phyloP scores from a whole-genome alignment of 139 green algal genomes.

The Chlorella ohadii region DNA sequence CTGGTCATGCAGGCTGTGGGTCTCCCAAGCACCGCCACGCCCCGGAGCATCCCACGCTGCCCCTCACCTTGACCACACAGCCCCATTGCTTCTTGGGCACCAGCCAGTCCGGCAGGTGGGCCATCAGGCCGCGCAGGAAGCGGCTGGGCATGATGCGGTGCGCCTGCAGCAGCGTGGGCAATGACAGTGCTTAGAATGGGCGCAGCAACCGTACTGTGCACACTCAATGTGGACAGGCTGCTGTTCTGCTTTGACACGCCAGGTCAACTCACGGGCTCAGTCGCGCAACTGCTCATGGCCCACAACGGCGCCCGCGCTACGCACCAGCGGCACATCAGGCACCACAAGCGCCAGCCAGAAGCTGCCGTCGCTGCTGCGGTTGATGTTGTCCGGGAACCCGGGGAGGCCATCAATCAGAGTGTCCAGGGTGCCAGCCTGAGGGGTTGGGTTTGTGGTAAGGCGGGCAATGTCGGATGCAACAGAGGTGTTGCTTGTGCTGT shows the following conservation, averaged over 20 bases:
- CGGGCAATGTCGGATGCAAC: too few species aligned
- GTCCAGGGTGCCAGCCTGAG: conserved; percentile 59
- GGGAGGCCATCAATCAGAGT: conserved; percentile 67
- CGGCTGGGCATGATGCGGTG: not conserved
- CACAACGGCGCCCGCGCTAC: not conserved
- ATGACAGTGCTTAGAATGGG: too few species aligned
- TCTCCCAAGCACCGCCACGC: not conserved
- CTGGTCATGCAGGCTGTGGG: too few species aligned
- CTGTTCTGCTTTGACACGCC: too few species aligned
- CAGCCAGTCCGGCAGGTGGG: conserved; percentile 12
- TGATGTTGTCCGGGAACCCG: conserved; percentile 78
- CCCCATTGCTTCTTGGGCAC: conserved; percentile 48
- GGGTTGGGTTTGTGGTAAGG: not conserved
- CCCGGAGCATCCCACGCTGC: not conserved
- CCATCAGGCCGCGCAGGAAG: conserved; percentile 31
- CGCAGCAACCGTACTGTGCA: too few species aligned
- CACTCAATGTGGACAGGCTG: too few species aligned
- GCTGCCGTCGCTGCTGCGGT: conserved; percentile 46
- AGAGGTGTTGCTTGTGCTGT: too few species aligned
- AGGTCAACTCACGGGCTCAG: too few species aligned
- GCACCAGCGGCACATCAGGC: conserved; percentile 38
- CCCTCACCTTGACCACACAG: conserved; percentile 46
- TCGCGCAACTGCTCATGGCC: too few species aligned
- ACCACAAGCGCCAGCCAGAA: conserved; percentile 63
- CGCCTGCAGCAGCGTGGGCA: not conserved